Conservation (phyloP, 108 stramenopile genomes). For the Aurantiochytrium sp. region DNA sequence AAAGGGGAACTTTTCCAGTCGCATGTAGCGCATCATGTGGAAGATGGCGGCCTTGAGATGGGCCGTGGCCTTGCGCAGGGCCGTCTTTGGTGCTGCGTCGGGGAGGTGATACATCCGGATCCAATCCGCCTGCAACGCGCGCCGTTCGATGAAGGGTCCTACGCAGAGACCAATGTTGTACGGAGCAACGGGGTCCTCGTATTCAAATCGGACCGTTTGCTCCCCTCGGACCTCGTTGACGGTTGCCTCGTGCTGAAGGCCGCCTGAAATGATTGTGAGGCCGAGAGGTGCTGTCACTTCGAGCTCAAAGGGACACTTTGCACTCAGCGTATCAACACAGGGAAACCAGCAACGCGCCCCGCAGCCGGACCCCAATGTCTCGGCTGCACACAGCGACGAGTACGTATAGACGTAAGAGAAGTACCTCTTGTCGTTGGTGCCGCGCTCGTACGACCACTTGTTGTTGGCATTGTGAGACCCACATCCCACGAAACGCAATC, state of each 20-base stretch:
- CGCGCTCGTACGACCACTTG: neutral
- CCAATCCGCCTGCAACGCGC: neutral
- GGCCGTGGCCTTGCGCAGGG: neutral
- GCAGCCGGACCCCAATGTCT: neutral
- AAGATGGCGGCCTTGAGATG: neutral
- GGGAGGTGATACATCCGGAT: neutral
- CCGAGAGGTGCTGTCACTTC: neutral
- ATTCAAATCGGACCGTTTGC: neutral
- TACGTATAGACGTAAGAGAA: neutral
- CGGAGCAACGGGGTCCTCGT: neutral
- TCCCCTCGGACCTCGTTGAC: neutral
- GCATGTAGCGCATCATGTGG: neutral
- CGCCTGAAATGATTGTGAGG: neutral
- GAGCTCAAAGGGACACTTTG: neutral
- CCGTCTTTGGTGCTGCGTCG: neutral
- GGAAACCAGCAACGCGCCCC: conserved; percentile 3
- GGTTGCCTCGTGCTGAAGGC: neutral
- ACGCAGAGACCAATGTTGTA: conserved; percentile 1
- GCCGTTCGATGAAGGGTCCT: neutral
- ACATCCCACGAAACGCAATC: neutral
- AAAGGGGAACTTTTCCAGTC: neutral
- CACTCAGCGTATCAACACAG: neutral
- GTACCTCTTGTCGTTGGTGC: neutral
- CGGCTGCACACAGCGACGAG: neutral
- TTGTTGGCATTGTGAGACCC: neutral